Conservation (phyloP, 768 basidiomycete species). For the Phaeolepiota aurea region DNA sequence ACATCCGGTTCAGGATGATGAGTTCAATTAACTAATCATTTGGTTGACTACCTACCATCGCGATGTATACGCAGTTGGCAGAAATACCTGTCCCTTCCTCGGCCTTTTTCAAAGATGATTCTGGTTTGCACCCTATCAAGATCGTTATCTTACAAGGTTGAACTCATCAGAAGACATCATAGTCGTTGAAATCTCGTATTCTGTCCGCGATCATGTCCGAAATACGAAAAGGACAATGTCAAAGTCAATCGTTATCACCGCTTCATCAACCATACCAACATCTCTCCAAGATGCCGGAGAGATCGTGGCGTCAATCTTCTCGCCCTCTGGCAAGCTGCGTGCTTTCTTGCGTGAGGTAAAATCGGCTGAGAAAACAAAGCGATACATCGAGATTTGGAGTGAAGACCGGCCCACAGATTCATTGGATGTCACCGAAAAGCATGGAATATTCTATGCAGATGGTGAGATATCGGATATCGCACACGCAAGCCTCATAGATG, state of each 20-base stretch:
- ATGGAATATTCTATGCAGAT: constrained; percentile 56
- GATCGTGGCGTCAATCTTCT: constrained; percentile 30
- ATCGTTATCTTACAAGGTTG: neutral
- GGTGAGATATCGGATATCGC: constrained; percentile 29
- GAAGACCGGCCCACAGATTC: constrained; percentile 33
- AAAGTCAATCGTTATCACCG: constrained; percentile 25
- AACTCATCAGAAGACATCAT: constrained; percentile 2
- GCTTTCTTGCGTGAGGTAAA: constrained; percentile 38
- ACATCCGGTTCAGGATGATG: too few relatives aligned
- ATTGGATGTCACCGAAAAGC: constrained; percentile 47
- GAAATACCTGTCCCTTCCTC: constrained; percentile 24
- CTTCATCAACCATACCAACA: constrained; percentile 11
- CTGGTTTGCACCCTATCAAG: neutral
- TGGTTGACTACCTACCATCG: neutral
- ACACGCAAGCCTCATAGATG: too few relatives aligned
- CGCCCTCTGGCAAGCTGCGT: constrained; percentile 29
- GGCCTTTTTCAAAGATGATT: neutral
- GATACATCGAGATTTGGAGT: constrained; percentile 56
- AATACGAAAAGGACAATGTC: constrained; percentile 38
- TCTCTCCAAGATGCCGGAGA: constrained; percentile 28
- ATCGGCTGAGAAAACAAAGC: constrained; percentile 24
- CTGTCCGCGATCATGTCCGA: constrained; percentile 39
- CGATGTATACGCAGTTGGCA: constrained; percentile 28
- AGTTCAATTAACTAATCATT: too few relatives aligned
- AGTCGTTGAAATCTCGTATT: constrained; percentile 38